Percentiles rank a stretch among this genome's conserved stretches.
Conservation (phyloP, 1,139 yeast species). For the Arxiozyma heterogenica region DNA sequence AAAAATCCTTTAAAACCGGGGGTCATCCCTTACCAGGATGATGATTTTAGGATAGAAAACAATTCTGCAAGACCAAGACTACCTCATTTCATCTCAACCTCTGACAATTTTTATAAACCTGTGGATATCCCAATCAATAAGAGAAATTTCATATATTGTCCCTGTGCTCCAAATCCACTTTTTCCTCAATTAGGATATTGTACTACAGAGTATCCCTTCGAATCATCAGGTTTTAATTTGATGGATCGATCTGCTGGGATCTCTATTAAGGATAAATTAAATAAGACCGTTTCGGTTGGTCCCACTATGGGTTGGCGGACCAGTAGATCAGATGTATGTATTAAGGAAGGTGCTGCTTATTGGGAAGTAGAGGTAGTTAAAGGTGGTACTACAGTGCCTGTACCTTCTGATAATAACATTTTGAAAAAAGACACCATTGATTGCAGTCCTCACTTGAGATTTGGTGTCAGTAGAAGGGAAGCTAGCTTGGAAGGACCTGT, state of each 20-base stretch:
- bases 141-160: slow-evolving; percentile 72
- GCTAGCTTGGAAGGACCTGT: slow-evolving; percentile 91
- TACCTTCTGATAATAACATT: slow-evolving; percentile 9
- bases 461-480: slow-evolving; percentile 78
- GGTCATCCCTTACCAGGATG: slow-evolving; percentile 24
- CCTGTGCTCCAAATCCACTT: slow-evolving; percentile 64
- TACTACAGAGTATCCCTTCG: slow-evolving; percentile 70
- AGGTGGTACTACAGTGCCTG: slow-evolving; percentile 18
- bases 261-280: slow-evolving; percentile 37
- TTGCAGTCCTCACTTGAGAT: slow-evolving; percentile 51
- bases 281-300: slow-evolving; percentile 27
- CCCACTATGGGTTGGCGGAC: slow-evolving; percentile 78
- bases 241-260: slow-evolving; percentile 67
- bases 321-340: slow-evolving; percentile 62
- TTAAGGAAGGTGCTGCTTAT: slow-evolving; percentile 73
- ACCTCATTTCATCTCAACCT: slow-evolving; percentile 11
- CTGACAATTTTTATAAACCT: slow-evolving; percentile 18
- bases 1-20: slow-evolving; percentile 20
- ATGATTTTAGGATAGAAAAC: slow-evolving; percentile 16
- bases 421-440: slow-evolving; percentile 18
- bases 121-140: slow-evolving; percentile 76
- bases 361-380: slow-evolving; percentile 44
- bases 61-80: slow-evolving; percentile 10
- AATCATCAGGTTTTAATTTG: slow-evolving; percentile 48
- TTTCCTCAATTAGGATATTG: slow-evolving; percentile 57